Conservation (phyloP, 768 basidiomycete species). For the Galerina sulciceps region DNA sequence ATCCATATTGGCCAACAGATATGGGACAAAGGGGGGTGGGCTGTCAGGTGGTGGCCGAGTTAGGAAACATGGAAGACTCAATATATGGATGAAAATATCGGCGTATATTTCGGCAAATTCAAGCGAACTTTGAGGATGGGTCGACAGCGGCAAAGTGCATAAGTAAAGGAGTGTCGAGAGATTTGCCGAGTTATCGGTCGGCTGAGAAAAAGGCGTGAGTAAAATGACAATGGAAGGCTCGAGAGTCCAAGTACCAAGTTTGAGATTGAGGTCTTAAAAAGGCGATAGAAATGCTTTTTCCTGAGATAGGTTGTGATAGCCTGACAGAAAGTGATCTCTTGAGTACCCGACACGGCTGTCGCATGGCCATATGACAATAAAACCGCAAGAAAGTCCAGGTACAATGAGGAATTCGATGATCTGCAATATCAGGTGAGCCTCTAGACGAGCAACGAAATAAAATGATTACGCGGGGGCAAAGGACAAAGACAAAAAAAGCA, state of each 20-base stretch:
- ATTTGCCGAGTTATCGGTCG: slow-evolving; percentile 55
- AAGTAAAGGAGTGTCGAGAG: slow-evolving; percentile 54
- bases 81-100: slow-evolving; percentile 54
- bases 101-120: slow-evolving; percentile 38
- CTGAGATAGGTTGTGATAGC: slow-evolving; percentile 50
- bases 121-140: slow-evolving; percentile 23
- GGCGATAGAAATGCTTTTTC: slow-evolving; percentile 45
- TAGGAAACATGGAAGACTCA: slow-evolving; percentile 79
- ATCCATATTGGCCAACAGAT: slow-evolving; percentile 47
- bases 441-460: neutral
- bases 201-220: slow-evolving; percentile 37
- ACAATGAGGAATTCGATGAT: slow-evolving; percentile 44
- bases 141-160: slow-evolving; percentile 42
- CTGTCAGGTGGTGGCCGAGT: slow-evolving; percentile 68
- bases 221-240: neutral
- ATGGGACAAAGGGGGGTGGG: slow-evolving; percentile 66
- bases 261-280: slow-evolving; percentile 43
- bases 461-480: slow-evolving; percentile 50
- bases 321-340: slow-evolving; percentile 34
- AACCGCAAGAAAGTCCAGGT: slow-evolving; percentile 55
- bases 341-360: slow-evolving; percentile 28
- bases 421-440: slow-evolving; percentile 33
- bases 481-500: slow-evolving; percentile 61
- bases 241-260: slow-evolving; percentile 60
- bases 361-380: slow-evolving; percentile 43